Evolutionary conservation across 2,329 filamentous ascomycete genomes (phyloP), one percentile per base, ranked within the genome.

Genomic region (Tolypocladium guangdongense): DNA sequence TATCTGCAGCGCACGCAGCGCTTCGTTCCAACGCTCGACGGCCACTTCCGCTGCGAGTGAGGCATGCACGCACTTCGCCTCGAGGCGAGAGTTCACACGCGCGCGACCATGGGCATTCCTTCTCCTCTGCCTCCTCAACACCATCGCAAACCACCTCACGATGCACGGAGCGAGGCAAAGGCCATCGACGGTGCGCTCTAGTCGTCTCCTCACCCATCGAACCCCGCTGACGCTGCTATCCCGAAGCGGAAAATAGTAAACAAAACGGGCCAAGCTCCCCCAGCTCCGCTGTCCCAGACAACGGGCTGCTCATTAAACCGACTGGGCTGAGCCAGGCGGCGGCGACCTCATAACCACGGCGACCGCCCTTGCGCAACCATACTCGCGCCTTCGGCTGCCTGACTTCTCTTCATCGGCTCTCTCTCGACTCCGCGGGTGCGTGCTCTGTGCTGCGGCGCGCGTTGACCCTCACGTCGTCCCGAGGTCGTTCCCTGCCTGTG

Each of bases 201-300:
- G 52, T 55, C 50, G 48, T 54, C 12, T 52, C 20, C 20, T n/a
- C 30, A 16, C 50, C 39, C 43, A 54, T 54, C 48, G 52, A 49
- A 49, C 58, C 57, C 55, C 55, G 57, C 57, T 57, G 51, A 56
- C 53, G 49, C 58, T 66, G 67, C 64, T 66, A 61, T 68, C 68
- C 67, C 57, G 66, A 67, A 65, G 59, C 62, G 68, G 68, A 63
- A 61, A 65, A 66, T 64, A 63, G 68, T 71, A 71, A 72, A 71
- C 70, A 72, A 71, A 68, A 30, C 43, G 61, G 66, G 62, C 56
- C 66, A 64, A 62, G 67, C 57, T 33, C 48, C 48, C 50, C 38
- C 18, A 43, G 59, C 57, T 60, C 59, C 56, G 64, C 65, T 68
- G 63, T 64, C 68, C 68, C 66, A 63, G 66, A 66, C 66, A 69